Evolutionary conservation across 163 green algal species (phyloP).

Genomic region (Volvox carteri): DNA sequence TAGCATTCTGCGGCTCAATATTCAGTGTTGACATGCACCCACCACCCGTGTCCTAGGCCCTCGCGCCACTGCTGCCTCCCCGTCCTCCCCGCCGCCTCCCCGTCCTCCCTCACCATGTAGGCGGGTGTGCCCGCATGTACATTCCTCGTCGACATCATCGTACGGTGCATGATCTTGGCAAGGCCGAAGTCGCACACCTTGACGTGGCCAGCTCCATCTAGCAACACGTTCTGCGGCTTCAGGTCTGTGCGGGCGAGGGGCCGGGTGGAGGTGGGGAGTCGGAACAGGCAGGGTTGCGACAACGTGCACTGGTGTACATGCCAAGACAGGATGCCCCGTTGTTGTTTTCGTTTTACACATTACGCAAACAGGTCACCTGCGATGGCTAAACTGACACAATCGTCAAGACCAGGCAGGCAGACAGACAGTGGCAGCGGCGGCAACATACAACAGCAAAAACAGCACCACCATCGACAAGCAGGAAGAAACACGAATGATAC

Average conservation of each 20-base stretch:
- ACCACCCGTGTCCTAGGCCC: background rate
- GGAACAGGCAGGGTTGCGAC: too few species aligned
- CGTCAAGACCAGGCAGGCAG: too few species aligned
- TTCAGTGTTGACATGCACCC: background rate
- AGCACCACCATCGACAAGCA: too few species aligned
- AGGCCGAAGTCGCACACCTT: slow-evolving; percentile 87
- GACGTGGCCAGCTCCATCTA: slow-evolving; percentile 58
- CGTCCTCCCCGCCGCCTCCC: background rate
- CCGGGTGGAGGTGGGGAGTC: background rate
- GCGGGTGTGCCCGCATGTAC: slow-evolving; percentile 74
- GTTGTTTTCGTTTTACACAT: background rate
- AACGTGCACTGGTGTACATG: background rate
- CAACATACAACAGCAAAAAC: too few species aligned
- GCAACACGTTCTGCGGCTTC: slow-evolving; percentile 74
- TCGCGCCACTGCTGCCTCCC: background rate
- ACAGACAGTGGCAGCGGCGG: too few species aligned
- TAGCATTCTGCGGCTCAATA: too few species aligned
- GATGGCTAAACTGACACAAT: too few species aligned
- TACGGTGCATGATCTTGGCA: slow-evolving; percentile 69
- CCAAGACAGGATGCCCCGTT: background rate
- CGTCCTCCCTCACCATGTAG: slow-evolving; percentile 63
- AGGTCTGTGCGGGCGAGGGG: slow-evolving; percentile 70
- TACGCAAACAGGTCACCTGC: too few species aligned
- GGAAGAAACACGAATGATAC: too few species aligned
- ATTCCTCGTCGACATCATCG: slow-evolving; percentile 69